Evolutionary conservation across 768 basidiomycete genomes (phyloP).

Genomic region (Guyanaporus albipodus): DNA sequence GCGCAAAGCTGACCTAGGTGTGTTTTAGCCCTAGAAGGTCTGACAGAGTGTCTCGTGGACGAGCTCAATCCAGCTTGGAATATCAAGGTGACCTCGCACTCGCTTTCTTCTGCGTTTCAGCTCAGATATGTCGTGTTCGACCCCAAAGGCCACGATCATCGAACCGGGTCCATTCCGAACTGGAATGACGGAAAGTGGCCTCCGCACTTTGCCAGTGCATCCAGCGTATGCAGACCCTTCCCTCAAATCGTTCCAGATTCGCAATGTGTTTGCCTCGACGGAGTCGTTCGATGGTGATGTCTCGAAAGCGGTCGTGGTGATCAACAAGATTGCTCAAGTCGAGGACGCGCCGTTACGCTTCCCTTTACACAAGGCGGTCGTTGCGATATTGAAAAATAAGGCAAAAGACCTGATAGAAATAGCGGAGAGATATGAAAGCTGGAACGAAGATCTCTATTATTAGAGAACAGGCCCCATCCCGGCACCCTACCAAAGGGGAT

Average conservation of each 20-base stretch:
- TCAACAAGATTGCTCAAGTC: conserved; percentile 10
- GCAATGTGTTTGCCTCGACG: not conserved
- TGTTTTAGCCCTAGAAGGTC: conserved; percentile 16
- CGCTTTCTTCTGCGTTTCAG: no score
- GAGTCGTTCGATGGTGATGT: conserved; percentile 12
- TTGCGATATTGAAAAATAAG: conserved; percentile 12
- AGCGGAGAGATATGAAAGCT: conserved; percentile 14
- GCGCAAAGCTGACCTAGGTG: not conserved
- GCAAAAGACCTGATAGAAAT: conserved; percentile 6
- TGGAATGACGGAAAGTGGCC: not conserved
- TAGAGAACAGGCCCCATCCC: no score
- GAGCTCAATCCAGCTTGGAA: conserved; percentile 17
- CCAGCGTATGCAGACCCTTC: conserved; percentile 17
- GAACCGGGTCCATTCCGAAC: conserved; percentile 19
- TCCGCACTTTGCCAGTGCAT: conserved; percentile 7
- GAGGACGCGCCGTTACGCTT: conserved; percentile 19
- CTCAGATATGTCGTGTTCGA: no score
- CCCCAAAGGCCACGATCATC: conserved; percentile 15
- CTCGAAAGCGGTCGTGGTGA: conserved; percentile 10
- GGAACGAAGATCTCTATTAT: conserved; percentile 16
- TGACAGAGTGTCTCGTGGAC: conserved; percentile 7
- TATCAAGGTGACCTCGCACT: conserved; percentile 11
- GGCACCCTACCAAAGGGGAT: no score
- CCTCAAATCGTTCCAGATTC: not conserved
- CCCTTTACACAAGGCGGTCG: conserved; percentile 7